phyloP scores from a whole-genome alignment of 208 protist species.

The Trypanosoma platydactyli region DNA sequence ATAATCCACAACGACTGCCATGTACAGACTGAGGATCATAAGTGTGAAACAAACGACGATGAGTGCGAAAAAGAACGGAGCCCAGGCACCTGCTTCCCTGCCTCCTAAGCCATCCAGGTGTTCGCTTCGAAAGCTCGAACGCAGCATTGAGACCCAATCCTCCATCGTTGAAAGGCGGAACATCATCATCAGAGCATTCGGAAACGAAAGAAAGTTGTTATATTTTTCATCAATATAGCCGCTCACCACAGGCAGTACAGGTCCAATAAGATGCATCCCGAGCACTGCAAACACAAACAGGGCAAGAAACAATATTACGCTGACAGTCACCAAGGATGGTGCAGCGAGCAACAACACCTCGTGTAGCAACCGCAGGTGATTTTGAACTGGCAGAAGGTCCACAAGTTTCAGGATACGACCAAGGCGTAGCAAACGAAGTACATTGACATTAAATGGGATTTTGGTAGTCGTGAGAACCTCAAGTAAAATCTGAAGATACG shows the following conservation, averaged over 20 bases:
- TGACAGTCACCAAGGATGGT: slow-evolving; percentile 75
- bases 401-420: slow-evolving; percentile 68
- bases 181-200: slow-evolving; percentile 85
- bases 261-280: slow-evolving; percentile 87
- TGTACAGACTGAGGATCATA: slow-evolving; percentile 77
- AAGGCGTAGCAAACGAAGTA: slow-evolving; percentile 83
- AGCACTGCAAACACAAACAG: slow-evolving; percentile 91
- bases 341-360: slow-evolving; percentile 68
- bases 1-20: slow-evolving; percentile 82
- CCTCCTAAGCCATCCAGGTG: slow-evolving; percentile 40
- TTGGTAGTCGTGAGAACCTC: slow-evolving; percentile 53
- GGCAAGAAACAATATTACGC: slow-evolving; percentile 72
- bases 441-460: slow-evolving; percentile 88
- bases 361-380: slow-evolving; percentile 61
- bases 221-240: slow-evolving; percentile 75
- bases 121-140: slow-evolving; percentile 61
- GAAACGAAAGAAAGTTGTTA: slow-evolving; percentile 88
- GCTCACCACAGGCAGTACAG: slow-evolving; percentile 61
- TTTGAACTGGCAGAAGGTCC: slow-evolving; percentile 48
- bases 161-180: slow-evolving; percentile 88
- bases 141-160: slow-evolving; percentile 86
- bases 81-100: slow-evolving; percentile 78
- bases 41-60: slow-evolving; percentile 81
- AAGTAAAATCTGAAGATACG: slow-evolving; percentile 78
- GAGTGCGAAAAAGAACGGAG: slow-evolving; percentile 82